phyloP scores from a whole-genome alignment of 306 rosid genomes.

The Medicago lupulina region DNA sequence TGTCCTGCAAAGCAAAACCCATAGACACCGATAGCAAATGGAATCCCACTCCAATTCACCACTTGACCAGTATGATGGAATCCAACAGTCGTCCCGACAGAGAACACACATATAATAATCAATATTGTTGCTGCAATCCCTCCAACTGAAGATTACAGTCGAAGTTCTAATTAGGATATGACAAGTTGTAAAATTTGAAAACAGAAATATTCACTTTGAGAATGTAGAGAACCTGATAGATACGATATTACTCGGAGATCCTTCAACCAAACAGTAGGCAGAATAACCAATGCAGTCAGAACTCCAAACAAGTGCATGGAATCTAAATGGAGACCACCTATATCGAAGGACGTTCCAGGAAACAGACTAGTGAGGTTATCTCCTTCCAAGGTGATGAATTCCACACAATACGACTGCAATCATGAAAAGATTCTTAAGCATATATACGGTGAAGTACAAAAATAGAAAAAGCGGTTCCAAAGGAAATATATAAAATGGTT shows the following conservation, averaged over 20 bases:
- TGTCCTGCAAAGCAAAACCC: slow-evolving; percentile 90
- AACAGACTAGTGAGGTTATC: slow-evolving; percentile 76
- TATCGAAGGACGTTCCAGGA: slow-evolving; percentile 69
- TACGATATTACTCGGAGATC: slow-evolving; percentile 73
- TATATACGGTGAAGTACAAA: slow-evolving; percentile 3
- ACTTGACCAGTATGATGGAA: slow-evolving; percentile 61
- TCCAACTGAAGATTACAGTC: slow-evolving; percentile 61
- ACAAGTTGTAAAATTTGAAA: neutral
- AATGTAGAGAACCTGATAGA: slow-evolving; percentile 66
- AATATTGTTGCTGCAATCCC: slow-evolving; percentile 68
- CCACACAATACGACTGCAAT: slow-evolving; percentile 78
- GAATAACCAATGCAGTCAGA: slow-evolving; percentile 66
- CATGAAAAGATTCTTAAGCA: slow-evolving; percentile 25
- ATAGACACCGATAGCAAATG: slow-evolving; percentile 72
- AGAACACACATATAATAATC: slow-evolving; percentile 62
- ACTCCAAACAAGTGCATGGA: slow-evolving; percentile 75
- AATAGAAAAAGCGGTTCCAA: neutral
- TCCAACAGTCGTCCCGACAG: slow-evolving; percentile 66
- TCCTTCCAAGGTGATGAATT: slow-evolving; percentile 84
- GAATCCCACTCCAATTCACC: slow-evolving; percentile 74
- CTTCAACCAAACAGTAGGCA: slow-evolving; percentile 79
- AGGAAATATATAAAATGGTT: slow-evolving; percentile 9
- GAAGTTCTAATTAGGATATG: slow-evolving; percentile 28
- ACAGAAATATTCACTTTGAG: slow-evolving; percentile 5
- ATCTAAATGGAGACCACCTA: slow-evolving; percentile 56